phyloP scores from a whole-genome alignment of 306 rosid species.

The Cucurbita moschata region DNA sequence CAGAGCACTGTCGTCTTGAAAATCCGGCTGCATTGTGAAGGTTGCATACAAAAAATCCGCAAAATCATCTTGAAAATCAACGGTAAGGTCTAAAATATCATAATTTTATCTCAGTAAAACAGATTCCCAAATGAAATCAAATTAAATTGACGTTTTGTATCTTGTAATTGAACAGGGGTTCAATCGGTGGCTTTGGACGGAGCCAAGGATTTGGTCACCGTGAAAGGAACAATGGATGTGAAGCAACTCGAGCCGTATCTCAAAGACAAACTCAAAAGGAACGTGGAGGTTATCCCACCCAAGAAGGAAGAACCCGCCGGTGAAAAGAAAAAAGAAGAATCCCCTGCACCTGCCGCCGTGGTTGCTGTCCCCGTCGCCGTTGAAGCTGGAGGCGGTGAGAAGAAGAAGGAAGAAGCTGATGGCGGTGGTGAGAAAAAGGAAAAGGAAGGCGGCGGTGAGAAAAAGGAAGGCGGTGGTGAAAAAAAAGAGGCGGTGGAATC shows the following conservation, averaged over 20 bases:
- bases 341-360: background rate
- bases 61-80: conserved; percentile 29
- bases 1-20: conserved; percentile 64
- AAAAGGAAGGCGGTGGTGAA: background rate
- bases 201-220: conserved; percentile 46
- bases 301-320: conserved; percentile 34
- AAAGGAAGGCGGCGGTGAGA: conserved; percentile 1
- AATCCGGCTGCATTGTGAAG: conserved; percentile 74
- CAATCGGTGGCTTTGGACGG: conserved; percentile 35
- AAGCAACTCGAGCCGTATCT: conserved; percentile 36
- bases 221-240: conserved; percentile 51
- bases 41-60: conserved; percentile 55
- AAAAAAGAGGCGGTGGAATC: conserved; percentile 16
- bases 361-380: no score
- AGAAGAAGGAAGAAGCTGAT: conserved; percentile 11
- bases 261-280: conserved; percentile 31
- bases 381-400: background rate
- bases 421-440: conserved; percentile 13
- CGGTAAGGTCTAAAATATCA: conserved; percentile 24
- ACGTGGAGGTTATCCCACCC: conserved; percentile 49
- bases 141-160: no score
- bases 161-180: conserved; percentile 29
- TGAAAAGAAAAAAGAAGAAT: conserved; percentile 6
- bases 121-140: background rate
- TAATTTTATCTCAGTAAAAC: background rate